A percentile compares a stretch with the other conserved stretches of the same genome.
These are phyloP conservation scores for Lactarius pseudohatsudake DNA, from an alignment of 768 basidiomycete genomes.

Conservation along the genomic window DNA sequence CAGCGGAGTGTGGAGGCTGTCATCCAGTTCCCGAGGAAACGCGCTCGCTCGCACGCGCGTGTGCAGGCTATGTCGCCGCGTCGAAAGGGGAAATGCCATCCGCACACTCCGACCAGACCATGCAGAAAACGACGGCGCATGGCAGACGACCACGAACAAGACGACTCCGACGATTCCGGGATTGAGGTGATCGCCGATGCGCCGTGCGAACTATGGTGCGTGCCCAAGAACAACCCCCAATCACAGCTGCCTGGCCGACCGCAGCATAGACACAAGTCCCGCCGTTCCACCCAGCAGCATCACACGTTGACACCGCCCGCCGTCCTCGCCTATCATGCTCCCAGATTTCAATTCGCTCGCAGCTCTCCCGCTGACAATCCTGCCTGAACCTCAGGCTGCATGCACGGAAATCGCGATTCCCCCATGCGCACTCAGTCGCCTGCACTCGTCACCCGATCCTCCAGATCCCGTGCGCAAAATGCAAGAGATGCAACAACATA, in stretches of 20 bases:
- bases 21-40: not conserved
- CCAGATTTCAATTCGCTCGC: not conserved
- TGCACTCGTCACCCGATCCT: slow-evolving; percentile 3
- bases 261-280: not conserved
- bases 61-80: too few relatives aligned
- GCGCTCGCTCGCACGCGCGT: too few relatives aligned
- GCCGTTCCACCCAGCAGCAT: not conserved
- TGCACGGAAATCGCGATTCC: slow-evolving; percentile 11
- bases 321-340: not conserved
- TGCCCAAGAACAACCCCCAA: not conserved
- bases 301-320: not conserved
- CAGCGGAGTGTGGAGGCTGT: not conserved
- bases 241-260: not conserved
- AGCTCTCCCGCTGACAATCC: slow-evolving; percentile 10
- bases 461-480: not conserved
- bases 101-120: too few relatives aligned
- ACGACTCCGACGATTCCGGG: not conserved
- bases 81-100: too few relatives aligned
- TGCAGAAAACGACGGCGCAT: not conserved
- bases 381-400: slow-evolving; percentile 2
- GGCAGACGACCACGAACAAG: not conserved
- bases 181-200: too few relatives aligned
- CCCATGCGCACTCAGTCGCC: slow-evolving; percentile 8
- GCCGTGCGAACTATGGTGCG: not conserved
- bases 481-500: not conserved